These are phyloP conservation scores for Aphanoascus verrucosus DNA, from an alignment of 2,329 filamentous ascomycete genomes.

Conservation along the genomic window DNA sequence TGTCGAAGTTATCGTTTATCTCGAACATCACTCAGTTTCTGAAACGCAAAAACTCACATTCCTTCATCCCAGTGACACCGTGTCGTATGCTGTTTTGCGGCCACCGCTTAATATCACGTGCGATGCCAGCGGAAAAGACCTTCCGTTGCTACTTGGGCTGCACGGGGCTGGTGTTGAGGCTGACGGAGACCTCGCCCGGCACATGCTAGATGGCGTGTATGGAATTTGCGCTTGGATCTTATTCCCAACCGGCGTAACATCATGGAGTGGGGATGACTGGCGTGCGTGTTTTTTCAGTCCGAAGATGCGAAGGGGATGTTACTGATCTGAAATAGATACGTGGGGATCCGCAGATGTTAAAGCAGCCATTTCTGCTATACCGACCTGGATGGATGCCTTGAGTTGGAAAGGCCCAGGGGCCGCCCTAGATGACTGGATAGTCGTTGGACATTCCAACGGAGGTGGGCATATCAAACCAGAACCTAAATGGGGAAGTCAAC, in stretches of 20 bases:
- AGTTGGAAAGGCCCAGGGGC: conserved; percentile 41
- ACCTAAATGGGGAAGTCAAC: not conserved
- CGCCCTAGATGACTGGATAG: conserved; percentile 41
- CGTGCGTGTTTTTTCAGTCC: conserved; percentile 28
- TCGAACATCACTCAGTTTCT: conserved; percentile 22
- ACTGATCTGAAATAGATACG: conserved; percentile 25
- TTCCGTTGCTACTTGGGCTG: conserved; percentile 43
- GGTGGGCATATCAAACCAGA: conserved; percentile 24
- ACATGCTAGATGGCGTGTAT: conserved; percentile 40
- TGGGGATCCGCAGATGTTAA: conserved; percentile 49
- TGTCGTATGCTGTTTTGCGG: conserved; percentile 49
- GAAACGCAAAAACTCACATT: conserved; percentile 46
- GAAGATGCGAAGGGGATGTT: not conserved
- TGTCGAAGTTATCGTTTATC: conserved; percentile 17
- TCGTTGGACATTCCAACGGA: conserved; percentile 50
- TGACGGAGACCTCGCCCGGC: conserved; percentile 37
- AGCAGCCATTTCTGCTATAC: conserved; percentile 41
- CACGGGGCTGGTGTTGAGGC: conserved; percentile 50
- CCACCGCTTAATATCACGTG: conserved; percentile 36
- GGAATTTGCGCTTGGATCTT: conserved; percentile 47
- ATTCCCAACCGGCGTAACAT: conserved; percentile 47
- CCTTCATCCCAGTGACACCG: conserved; percentile 43
- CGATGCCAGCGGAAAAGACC: conserved; percentile 15
- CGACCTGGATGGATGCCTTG: conserved; percentile 40
- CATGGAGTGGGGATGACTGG: conserved; percentile 53